Evolutionary conservation across 83 land plant genomes (phyloP).

Genomic region (Isoetes engelmannii): DNA sequence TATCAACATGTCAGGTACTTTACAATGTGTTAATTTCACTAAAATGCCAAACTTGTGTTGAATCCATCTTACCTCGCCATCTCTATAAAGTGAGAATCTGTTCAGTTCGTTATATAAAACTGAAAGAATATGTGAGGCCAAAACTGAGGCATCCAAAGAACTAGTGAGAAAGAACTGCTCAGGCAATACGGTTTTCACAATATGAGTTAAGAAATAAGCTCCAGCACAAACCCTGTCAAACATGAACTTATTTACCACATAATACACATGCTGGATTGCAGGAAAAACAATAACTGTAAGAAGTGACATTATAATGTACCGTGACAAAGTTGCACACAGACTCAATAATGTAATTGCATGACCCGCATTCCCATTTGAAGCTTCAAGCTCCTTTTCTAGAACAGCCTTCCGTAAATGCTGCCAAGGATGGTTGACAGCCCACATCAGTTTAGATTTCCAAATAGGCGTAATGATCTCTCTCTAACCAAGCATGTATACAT

Average conservation of each 20-base stretch:
- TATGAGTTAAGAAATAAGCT: constrained; percentile 63
- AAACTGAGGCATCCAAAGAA: constrained; percentile 41
- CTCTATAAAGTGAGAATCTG: constrained; percentile 72
- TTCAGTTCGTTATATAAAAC: constrained; percentile 58
- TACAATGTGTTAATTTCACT: no score
- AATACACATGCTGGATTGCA: background rate
- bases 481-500: no score
- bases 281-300: constrained; percentile 3
- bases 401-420: constrained; percentile 67
- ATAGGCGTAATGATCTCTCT: no score
- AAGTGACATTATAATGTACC: constrained; percentile 22
- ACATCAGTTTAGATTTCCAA: no score
- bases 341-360: constrained; percentile 58
- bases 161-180: constrained; percentile 24
- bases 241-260: constrained; percentile 9
- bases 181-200: constrained; percentile 63
- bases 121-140: constrained; percentile 66
- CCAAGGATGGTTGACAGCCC: background rate
- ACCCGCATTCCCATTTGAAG: constrained; percentile 26
- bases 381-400: constrained; percentile 53
- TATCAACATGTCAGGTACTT: background rate
- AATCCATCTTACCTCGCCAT: constrained; percentile 67
- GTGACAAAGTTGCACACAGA: constrained; percentile 36
- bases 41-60: background rate
- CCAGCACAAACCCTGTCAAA: constrained; percentile 82